A percentile compares a stretch with the other conserved stretches of the same genome.
phyloP scores from a whole-genome alignment of 371 early-diverging fungal genomes.

The Syncephalastrum sp. region DNA sequence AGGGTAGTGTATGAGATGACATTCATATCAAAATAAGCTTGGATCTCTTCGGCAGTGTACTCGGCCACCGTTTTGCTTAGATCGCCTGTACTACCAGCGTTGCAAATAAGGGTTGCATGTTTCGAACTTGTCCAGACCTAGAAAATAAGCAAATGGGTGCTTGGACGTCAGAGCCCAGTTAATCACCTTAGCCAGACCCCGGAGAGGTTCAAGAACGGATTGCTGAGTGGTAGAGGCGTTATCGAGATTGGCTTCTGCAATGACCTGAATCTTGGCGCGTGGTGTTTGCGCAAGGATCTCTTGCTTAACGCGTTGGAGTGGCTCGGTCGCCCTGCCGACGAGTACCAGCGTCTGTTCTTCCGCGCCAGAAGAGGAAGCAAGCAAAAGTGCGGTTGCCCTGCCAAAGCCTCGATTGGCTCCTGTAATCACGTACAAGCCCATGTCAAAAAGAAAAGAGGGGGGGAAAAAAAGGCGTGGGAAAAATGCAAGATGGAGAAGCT shows the following conservation, averaged over 20 bases:
- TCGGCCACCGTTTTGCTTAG: constrained; percentile 63
- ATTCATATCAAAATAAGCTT: constrained; percentile 59
- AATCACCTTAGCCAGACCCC: no score
- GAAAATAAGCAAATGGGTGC: not conserved
- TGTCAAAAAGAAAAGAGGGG: not conserved
- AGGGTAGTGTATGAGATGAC: constrained; percentile 52
- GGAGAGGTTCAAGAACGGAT: constrained; percentile 16
- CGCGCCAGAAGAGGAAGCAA: constrained; percentile 13
- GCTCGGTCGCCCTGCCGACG: constrained; percentile 48
- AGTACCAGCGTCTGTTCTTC: constrained; percentile 42
- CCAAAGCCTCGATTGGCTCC: constrained; percentile 89
- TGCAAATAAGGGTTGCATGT: constrained; percentile 68
- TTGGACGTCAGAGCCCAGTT: no score
- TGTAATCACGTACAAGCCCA: constrained; percentile 62
- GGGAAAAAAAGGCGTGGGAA: constrained; percentile 1
- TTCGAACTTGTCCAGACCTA: constrained; percentile 21
- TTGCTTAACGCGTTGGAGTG: constrained; percentile 21
- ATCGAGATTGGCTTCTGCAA: constrained; percentile 21
- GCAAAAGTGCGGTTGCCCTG: constrained; percentile 51
- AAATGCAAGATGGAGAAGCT: not conserved
- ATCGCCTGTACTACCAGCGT: constrained; percentile 82
- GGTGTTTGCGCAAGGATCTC: constrained; percentile 12
- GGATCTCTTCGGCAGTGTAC: constrained; percentile 47
- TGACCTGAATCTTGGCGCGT: constrained; percentile 2
- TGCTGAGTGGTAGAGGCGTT: constrained; percentile 18